Percentiles rank a stretch among this genome's conserved stretches.
These are phyloP conservation scores for Phytophthora sp. DNA, from an alignment of 352 stramenopile species.

Conservation along the genomic window DNA sequence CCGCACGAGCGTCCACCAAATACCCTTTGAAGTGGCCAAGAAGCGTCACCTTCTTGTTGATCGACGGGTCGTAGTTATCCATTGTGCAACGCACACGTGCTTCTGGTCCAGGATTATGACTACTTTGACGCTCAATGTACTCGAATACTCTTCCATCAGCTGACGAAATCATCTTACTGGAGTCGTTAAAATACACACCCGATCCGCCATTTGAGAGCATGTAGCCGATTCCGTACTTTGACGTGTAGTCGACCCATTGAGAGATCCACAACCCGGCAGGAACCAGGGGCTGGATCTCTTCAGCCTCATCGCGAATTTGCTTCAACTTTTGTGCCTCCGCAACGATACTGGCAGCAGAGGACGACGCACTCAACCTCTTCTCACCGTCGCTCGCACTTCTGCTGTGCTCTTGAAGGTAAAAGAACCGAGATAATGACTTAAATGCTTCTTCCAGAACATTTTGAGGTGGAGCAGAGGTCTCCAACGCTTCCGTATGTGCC, in stretches of 20 bases:
- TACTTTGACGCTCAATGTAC: constrained; percentile 93
- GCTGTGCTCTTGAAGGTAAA: constrained; percentile 67
- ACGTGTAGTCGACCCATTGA: constrained; percentile 99
- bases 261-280: constrained; percentile 92
- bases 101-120: constrained; percentile 35
- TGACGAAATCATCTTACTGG: constrained; percentile 97
- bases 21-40: constrained; percentile 98
- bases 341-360: constrained; percentile 63
- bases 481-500: constrained; percentile 6
- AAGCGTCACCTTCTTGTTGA: constrained; percentile 99
- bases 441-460: constrained; percentile 60
- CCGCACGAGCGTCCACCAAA: constrained; percentile 87
- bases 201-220: constrained; percentile 95
- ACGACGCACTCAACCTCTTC: constrained; percentile 61
- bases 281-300: constrained; percentile 36
- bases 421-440: constrained; percentile 67
- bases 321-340: constrained; percentile 69
- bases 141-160: constrained; percentile 89
- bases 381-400: constrained; percentile 34
- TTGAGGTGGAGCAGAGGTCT: constrained; percentile 10
- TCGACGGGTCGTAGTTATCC: constrained; percentile 77
- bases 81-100: constrained; percentile 50
- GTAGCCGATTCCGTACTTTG: constrained; percentile 99
- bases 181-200: constrained; percentile 99
- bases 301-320: constrained; percentile 60